These are phyloP conservation scores for Epichloe typhina DNA, from an alignment of 2,329 filamentous ascomycete species.

Conservation along the genomic window DNA sequence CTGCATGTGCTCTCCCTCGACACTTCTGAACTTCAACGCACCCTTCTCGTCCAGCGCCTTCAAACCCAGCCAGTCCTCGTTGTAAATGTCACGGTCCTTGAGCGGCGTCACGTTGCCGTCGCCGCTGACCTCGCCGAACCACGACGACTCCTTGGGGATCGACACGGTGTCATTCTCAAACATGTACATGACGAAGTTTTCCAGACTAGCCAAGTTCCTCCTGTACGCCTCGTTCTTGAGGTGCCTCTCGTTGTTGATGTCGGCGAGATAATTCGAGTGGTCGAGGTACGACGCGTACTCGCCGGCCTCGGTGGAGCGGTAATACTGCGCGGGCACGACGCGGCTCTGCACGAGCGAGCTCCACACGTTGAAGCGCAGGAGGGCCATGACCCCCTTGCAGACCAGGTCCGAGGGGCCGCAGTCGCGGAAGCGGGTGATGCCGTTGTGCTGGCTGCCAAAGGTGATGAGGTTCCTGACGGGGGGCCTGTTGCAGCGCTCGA, in stretches of 20 bases:
- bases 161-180: slow-evolving; percentile 80
- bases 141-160: slow-evolving; percentile 78
- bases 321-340: slow-evolving; percentile 92
- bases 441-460: slow-evolving; percentile 85
- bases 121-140: slow-evolving; percentile 78
- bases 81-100: slow-evolving; percentile 59
- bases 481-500: slow-evolving; percentile 78
- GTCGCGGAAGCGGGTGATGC: slow-evolving; percentile 68
- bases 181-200: slow-evolving; percentile 77
- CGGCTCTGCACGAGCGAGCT: slow-evolving; percentile 60
- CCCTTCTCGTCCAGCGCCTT: slow-evolving; percentile 66
- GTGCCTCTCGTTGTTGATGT: slow-evolving; percentile 85
- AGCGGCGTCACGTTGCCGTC: slow-evolving; percentile 51
- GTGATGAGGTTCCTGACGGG: slow-evolving; percentile 70
- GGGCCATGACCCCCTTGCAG: slow-evolving; percentile 65
- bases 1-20: slow-evolving; percentile 73
- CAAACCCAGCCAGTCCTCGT: slow-evolving; percentile 88
- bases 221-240: slow-evolving; percentile 64
- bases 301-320: slow-evolving; percentile 53
- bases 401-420: slow-evolving; percentile 64
- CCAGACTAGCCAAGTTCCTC: slow-evolving; percentile 52
- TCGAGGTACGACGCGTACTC: slow-evolving; percentile 59
- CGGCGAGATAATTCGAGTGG: slow-evolving; percentile 77
- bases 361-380: slow-evolving; percentile 75
- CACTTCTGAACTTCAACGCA: slow-evolving; percentile 60